phyloP scores from a whole-genome alignment of 228 moss, liverwort and hornwort species.

The Sphagnum magellanicum region DNA sequence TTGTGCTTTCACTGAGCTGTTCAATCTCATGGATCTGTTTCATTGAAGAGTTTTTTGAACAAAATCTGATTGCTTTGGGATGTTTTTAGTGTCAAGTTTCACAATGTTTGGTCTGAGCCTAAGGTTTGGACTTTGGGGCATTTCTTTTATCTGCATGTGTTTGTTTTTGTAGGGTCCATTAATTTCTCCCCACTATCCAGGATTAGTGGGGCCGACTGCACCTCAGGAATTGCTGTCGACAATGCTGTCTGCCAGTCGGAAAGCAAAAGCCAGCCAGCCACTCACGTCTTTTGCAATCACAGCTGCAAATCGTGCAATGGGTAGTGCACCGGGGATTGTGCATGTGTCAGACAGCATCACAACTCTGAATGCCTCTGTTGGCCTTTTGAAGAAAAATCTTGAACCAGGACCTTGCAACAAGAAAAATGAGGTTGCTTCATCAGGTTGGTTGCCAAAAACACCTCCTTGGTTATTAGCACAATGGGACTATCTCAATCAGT shows the following conservation, averaged over 20 bases:
- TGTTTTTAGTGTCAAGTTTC: too few relatives aligned
- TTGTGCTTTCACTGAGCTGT: too few relatives aligned
- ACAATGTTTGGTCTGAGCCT: too few relatives aligned
- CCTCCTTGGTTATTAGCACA: too few relatives aligned
- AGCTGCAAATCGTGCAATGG: slow-evolving; percentile 86
- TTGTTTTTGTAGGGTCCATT: slow-evolving; percentile 37
- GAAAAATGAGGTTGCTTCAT: slow-evolving; percentile 13
- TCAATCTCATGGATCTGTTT: too few relatives aligned
- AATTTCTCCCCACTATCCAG: slow-evolving; percentile 13
- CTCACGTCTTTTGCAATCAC: slow-evolving; percentile 66
- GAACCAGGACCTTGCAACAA: slow-evolving; percentile 18
- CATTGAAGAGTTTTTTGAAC: too few relatives aligned
- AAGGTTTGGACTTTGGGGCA: not conserved
- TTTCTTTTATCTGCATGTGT: not conserved
- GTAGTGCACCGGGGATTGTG: slow-evolving; percentile 68
- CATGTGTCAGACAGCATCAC: slow-evolving; percentile 32
- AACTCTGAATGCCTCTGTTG: slow-evolving; percentile 20
- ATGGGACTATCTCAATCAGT: too few relatives aligned
- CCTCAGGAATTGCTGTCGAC: slow-evolving; percentile 57
- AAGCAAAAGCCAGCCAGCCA: slow-evolving; percentile 34
- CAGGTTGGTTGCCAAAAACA: slow-evolving; percentile 15
- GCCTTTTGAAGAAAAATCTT: slow-evolving; percentile 23
- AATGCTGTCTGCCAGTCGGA: slow-evolving; percentile 50
- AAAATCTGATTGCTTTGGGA: too few relatives aligned
- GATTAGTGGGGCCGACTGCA: slow-evolving; percentile 18